Base-by-base conservation (phyloP, 2,329 filamentous ascomycete genomes). In the Sphaerostilbella broomeana region DNA sequence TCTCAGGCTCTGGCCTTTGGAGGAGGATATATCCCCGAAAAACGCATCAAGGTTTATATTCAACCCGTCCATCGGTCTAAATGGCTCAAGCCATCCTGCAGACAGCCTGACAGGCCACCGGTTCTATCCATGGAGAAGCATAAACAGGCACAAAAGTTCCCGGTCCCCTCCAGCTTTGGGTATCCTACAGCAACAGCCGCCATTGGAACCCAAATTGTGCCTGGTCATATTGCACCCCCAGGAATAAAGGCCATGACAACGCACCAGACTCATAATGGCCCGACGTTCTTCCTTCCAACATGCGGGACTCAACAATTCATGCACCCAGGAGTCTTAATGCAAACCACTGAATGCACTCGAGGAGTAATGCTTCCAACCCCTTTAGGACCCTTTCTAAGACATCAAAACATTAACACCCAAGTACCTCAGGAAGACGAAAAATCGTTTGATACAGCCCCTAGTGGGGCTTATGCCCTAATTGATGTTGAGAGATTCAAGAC, bases 61-160 rank as follows among this genome's bases (percentile, higher is more conserved):
- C 43, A 43, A 4, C 53, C 60, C 4, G 47, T 51, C 5, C 29
- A 54, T 32, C 48, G 56, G 18, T 62, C 58, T 2, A 63, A 60
- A 42, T 63, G 60, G 60, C 40, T 49, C 18, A 37, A 38, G 8
- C 12, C 10, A 18, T 28, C 43, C 8, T 48, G 36, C 26, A 35
- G 26, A 32, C 20, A 25, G 12, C 12, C 34, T n/a, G 13, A 22
- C 9, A 40, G 19, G 20, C n/a, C 15, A 12, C 26, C 27, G 11
- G 17, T 24, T n/a, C 10, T 35, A 8, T 37, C 35, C 8, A 31
- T 34, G 12, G 31, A 22, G n/a, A 31, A 43, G 3, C 44, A 45
- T 9, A 36, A 32, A 10, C 22, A 40, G 4, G 8, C 17, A 8
- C 38, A 22, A 12, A 12, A 5, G 10, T n/a, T 18, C 12, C 18